These are phyloP conservation scores for Spergularia azorica DNA, from an alignment of 179 eudicot genomes.

Conservation along the genomic window DNA sequence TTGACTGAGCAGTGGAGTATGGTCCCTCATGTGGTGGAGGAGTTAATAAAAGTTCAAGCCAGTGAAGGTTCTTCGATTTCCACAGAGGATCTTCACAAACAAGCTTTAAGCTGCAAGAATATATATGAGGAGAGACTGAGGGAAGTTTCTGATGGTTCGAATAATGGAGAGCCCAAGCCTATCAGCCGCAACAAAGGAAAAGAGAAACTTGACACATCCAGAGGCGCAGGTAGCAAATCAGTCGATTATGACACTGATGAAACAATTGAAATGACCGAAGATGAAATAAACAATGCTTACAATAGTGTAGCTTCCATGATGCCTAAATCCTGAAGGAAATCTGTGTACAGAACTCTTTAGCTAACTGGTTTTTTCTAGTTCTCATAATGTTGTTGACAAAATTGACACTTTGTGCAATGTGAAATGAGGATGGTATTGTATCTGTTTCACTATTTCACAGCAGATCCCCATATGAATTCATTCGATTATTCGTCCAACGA, in stretches of 20 bases:
- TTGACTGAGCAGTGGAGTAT: conserved; percentile 74
- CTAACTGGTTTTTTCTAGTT: background rate
- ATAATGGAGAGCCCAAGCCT: conserved; percentile 32
- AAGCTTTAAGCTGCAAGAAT: conserved; percentile 63
- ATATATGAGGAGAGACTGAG: conserved; percentile 61
- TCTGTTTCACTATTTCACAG: background rate
- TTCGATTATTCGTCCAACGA: too few species aligned
- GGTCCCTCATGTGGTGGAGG: conserved; percentile 75
- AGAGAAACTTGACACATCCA: conserved; percentile 19
- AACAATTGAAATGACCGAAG: conserved; percentile 91
- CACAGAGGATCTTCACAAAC: conserved; percentile 51
- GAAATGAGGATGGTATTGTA: background rate
- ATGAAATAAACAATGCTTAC: conserved; percentile 77
- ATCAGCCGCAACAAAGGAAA: conserved; percentile 27
- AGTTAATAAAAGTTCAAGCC: conserved; percentile 55
- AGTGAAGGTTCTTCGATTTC: conserved; percentile 17
- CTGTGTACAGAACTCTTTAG: conserved; percentile 4
- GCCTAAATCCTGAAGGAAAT: conserved; percentile 7
- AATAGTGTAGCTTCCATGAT: conserved; percentile 41
- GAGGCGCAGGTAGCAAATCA: conserved; percentile 20
- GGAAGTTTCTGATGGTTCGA: conserved; percentile 27
- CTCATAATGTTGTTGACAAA: background rate
- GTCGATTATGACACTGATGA: conserved; percentile 72
- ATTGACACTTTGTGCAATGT: background rate
- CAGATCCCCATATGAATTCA: too few species aligned